A percentile compares a stretch with the other conserved stretches of the same genome.
phyloP scores from a whole-genome alignment of 805 yeast species.

The Metschnikowia amazonensis region DNA sequence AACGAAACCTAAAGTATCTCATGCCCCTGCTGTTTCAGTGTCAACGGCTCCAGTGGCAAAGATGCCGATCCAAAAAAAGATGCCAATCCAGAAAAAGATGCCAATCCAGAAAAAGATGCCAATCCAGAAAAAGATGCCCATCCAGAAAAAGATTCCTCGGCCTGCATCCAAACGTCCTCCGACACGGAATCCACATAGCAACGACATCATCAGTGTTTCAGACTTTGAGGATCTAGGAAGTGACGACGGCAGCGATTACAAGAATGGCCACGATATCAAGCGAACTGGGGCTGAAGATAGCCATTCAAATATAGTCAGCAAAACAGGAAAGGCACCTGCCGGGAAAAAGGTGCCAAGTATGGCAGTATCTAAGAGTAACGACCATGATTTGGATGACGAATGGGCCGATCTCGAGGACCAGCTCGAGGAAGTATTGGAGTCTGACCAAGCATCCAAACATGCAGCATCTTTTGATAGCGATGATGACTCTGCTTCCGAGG shows the following conservation, averaged over 20 bases:
- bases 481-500: constrained; percentile 24
- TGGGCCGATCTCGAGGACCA: constrained; percentile 43
- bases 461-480: constrained; percentile 17
- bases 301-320: neutral
- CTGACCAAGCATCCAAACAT: constrained; percentile 10
- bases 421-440: constrained; percentile 38
- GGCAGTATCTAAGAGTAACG: constrained; percentile 3
- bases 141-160: neutral
- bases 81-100: neutral
- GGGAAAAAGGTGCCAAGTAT: neutral
- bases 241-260: constrained; percentile 6
- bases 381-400: constrained; percentile 34
- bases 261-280: neutral
- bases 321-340: neutral
- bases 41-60: neutral
- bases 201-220: constrained; percentile 30
- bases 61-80: neutral
- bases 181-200: constrained; percentile 8
- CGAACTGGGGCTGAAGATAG: neutral
- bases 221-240: constrained; percentile 36
- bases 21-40: neutral
- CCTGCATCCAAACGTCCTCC: constrained; percentile 21
- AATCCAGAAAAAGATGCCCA: neutral
- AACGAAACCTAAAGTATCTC: neutral
- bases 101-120: neutral